Evolutionary conservation across 805 yeast genomes (phyloP).

Genomic region (Saccharomyces eubayanus): DNA sequence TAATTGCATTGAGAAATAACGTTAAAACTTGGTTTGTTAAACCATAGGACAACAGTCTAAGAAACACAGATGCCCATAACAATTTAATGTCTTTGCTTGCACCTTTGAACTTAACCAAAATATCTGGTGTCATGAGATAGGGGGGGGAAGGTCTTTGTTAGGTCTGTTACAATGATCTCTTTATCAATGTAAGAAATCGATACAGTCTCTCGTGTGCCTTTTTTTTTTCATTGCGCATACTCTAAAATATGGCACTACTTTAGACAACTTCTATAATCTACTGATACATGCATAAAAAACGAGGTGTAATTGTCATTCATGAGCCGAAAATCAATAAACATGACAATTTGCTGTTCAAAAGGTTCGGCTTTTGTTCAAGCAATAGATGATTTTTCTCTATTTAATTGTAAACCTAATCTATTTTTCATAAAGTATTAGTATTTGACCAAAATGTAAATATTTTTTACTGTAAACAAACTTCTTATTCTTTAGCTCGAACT

Average conservation of each 20-base stretch:
- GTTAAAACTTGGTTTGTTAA: slow-evolving; percentile 72
- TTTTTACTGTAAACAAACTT: neutral
- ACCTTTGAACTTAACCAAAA: slow-evolving; percentile 25
- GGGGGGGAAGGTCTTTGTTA: neutral
- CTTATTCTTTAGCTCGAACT: no score
- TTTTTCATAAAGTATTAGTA: neutral
- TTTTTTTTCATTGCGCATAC: neutral
- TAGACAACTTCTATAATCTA: neutral
- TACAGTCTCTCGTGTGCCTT: neutral
- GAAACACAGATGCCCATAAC: slow-evolving; percentile 59
- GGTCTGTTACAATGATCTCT: neutral
- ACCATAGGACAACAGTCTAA: slow-evolving; percentile 69
- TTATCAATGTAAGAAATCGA: neutral
- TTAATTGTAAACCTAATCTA: no score
- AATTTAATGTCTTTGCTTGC: slow-evolving; percentile 48
- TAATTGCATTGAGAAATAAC: slow-evolving; percentile 49
- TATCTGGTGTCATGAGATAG: slow-evolving; percentile 5
- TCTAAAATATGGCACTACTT: neutral
- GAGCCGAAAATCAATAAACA: slow-evolving; percentile 8
- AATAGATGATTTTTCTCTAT: neutral
- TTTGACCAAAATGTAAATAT: neutral
- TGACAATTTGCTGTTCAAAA: slow-evolving; percentile 15
- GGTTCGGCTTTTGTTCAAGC: neutral
- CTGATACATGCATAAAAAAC: neutral
- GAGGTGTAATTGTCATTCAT: neutral